These are phyloP conservation scores for Mayamaea pseudoterrestris DNA, from an alignment of 108 stramenopile genomes.

Conservation along the genomic window DNA sequence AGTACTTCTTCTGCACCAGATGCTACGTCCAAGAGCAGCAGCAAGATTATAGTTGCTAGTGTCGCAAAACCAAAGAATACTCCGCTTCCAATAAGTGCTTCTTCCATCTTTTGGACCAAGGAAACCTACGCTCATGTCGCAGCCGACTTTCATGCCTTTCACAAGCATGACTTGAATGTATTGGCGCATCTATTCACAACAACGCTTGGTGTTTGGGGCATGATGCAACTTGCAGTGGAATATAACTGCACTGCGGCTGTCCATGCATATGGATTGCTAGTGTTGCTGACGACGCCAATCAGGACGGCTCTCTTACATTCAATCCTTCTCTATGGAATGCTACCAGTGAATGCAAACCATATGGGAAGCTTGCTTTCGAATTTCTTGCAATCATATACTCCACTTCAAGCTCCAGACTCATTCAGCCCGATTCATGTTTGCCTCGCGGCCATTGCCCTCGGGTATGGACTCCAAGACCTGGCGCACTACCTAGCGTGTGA, in stretches of 20 bases:
- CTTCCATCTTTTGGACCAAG: no score
- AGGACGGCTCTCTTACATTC: conserved; percentile 27
- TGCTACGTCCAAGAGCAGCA: no score
- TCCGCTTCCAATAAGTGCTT: no score
- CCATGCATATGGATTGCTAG: conserved; percentile 15
- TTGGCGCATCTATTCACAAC: conserved; percentile 29
- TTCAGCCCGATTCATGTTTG: conserved; percentile 3
- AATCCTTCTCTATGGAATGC: conserved; percentile 12
- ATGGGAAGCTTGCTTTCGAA: no score
- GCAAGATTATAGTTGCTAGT: no score
- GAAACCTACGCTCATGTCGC: conserved; percentile 23
- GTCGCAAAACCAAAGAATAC: no score
- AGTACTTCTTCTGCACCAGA: no score
- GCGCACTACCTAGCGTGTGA: conserved; percentile 25
- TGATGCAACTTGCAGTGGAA: conserved; percentile 14
- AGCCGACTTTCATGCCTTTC: conserved; percentile 33
- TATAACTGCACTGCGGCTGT: conserved; percentile 1
- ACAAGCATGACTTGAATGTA: conserved; percentile 39
- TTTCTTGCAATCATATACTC: not conserved
- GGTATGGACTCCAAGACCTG: conserved; percentile 36
- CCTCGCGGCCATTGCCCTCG: conserved; percentile 18
- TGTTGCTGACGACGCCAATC: conserved; percentile 24
- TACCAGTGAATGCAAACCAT: not conserved
- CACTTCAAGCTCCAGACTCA: not conserved
- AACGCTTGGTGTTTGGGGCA: conserved; percentile 36